Evolutionary conservation across 768 basidiomycete species (phyloP).

Genomic region (Coprinopsis sp.): DNA sequence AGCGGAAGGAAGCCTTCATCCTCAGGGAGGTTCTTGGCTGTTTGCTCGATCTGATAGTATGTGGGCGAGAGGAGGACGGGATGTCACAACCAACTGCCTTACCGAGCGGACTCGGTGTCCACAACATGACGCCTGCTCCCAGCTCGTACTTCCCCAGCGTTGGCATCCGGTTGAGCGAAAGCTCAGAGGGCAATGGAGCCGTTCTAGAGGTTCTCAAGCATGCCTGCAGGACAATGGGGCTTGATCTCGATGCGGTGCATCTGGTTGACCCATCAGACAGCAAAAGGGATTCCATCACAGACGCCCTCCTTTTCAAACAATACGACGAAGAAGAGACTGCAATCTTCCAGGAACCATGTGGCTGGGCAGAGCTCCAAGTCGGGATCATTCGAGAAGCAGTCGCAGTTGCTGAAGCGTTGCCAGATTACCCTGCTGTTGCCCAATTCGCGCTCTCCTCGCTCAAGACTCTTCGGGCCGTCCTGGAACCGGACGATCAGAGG

Average conservation of each 20-base stretch:
- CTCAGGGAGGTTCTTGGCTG: conserved; percentile 84
- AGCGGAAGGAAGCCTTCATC: conserved; percentile 83
- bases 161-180: conserved; percentile 70
- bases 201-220: conserved; percentile 71
- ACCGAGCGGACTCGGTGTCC: conserved; percentile 44
- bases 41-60: conserved; percentile 81
- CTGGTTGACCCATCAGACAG: conserved; percentile 27
- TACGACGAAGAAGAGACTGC: conserved; percentile 40
- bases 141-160: conserved; percentile 49
- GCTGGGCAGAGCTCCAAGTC: conserved; percentile 94
- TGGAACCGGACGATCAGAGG: conserved; percentile 74
- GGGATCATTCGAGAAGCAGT: conserved; percentile 92
- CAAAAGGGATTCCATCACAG: not conserved
- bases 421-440: conserved; percentile 87
- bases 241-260: conserved; percentile 71
- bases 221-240: conserved; percentile 74
- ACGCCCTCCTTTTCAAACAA: conserved; percentile 6
- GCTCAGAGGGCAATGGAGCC: conserved; percentile 75
- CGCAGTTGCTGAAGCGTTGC: conserved; percentile 84
- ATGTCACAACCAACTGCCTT: conserved; percentile 38
- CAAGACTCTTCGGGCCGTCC: conserved; percentile 61
- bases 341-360: conserved; percentile 53
- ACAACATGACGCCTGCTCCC: conserved; percentile 34
- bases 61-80: conserved; percentile 71
- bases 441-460: conserved; percentile 88